phyloP scores from a whole-genome alignment of 108 stramenopile species.

The Skeletonema tropicum region DNA sequence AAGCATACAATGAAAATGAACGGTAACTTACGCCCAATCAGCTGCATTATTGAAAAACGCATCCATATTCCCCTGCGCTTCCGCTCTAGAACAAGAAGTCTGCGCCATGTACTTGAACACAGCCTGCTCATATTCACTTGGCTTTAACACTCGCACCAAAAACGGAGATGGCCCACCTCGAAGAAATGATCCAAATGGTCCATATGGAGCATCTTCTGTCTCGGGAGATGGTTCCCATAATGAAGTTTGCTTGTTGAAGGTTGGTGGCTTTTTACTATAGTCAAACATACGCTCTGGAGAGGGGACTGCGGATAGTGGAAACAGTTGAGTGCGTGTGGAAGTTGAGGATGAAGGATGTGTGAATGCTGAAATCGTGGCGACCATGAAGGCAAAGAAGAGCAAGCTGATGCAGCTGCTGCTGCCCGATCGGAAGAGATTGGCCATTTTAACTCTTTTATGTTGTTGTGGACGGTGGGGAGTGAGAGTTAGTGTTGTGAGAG shows the following conservation, averaged over 20 bases:
- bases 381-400: neutral
- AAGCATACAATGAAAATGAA: too few relatives aligned
- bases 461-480: too few relatives aligned
- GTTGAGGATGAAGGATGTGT: neutral
- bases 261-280: neutral
- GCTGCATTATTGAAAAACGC: conserved; percentile 55
- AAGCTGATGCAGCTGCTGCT: neutral
- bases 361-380: neutral
- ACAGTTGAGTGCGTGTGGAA: neutral
- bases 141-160: conserved; percentile 34
- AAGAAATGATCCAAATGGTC: conserved; percentile 37
- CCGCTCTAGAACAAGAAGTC: conserved; percentile 20
- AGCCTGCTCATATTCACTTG: conserved; percentile 55
- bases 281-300: neutral
- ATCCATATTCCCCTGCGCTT: conserved; percentile 68
- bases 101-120: conserved; percentile 62
- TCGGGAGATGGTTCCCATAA: neutral
- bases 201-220: conserved; percentile 18
- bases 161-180: conserved; percentile 56
- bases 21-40: conserved; percentile 58
- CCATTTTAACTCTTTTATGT: too few relatives aligned
- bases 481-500: too few relatives aligned
- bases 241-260: neutral
- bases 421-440: too few relatives aligned
- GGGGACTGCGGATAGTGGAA: neutral